Conservation (phyloP, 176 grass and related monocot genomes). For the Avena sativa region DNA sequence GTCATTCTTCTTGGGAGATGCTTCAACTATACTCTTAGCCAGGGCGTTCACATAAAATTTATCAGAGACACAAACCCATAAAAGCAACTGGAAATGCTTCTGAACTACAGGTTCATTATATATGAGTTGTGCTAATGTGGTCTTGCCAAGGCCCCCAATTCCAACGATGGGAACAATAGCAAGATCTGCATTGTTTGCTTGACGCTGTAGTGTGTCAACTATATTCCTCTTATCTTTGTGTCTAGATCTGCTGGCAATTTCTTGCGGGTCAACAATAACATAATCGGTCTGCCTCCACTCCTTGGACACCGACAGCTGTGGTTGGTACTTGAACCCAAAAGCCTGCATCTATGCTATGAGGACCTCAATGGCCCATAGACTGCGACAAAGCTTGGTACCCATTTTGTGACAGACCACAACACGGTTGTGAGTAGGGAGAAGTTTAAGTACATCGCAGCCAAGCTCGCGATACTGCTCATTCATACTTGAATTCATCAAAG, state of each 20-base stretch:
- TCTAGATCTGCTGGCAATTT: too few relatives aligned
- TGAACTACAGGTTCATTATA: background rate
- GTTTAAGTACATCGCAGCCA: background rate
- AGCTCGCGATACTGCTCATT: background rate
- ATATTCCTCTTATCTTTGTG: too few relatives aligned
- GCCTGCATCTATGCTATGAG: background rate
- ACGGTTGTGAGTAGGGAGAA: background rate
- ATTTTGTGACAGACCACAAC: background rate
- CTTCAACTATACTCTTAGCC: background rate
- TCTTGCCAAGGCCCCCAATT: too few relatives aligned
- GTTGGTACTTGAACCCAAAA: background rate
- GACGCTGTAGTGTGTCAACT: too few relatives aligned
- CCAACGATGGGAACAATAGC: too few relatives aligned
- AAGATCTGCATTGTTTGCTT: too few relatives aligned
- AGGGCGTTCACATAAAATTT: background rate
- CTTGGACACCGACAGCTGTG: background rate
- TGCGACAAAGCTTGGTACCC: background rate
- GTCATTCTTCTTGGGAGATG: background rate
- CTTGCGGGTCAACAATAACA: too few relatives aligned
- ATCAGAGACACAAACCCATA: background rate
- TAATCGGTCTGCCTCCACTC: background rate
- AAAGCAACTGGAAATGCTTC: background rate
- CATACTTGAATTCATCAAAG: conserved; percentile 45
- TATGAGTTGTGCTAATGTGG: too few relatives aligned
- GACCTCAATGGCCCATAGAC: background rate